A percentile compares a stretch with the other conserved stretches of the same genome.
Conservation (phyloP, 2,329 filamentous ascomycete species). For the Nothophaeocryptopus gaeumannii region DNA sequence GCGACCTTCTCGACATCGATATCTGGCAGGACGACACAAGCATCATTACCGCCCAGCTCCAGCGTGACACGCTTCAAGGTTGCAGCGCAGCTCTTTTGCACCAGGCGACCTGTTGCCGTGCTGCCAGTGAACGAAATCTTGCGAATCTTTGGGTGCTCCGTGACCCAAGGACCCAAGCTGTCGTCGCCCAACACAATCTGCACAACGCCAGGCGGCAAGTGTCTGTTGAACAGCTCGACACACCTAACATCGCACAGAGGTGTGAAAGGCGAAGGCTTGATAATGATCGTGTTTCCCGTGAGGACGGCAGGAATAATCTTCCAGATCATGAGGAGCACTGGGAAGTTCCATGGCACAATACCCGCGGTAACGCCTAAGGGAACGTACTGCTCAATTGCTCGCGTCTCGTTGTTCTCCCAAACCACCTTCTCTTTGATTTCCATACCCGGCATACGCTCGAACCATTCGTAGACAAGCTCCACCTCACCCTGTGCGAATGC, state of each 20-base stretch:
- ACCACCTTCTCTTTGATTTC: constrained; percentile 20
- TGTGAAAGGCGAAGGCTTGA: constrained; percentile 92
- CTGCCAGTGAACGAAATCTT: constrained; percentile 90
- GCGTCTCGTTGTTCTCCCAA: constrained; percentile 19
- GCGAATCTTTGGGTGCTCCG: constrained; percentile 69
- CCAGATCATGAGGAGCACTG: constrained; percentile 48
- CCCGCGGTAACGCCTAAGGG: constrained; percentile 21
- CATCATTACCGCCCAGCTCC: constrained; percentile 89
- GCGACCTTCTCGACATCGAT: constrained; percentile 86
- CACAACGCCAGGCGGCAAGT: constrained; percentile 73
- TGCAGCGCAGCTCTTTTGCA: constrained; percentile 72
- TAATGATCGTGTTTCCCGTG: constrained; percentile 81
- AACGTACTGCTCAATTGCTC: constrained; percentile 22
- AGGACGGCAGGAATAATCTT: constrained; percentile 80
- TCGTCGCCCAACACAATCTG: constrained; percentile 89
- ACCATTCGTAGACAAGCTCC: constrained; percentile 20
- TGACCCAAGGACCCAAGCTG: constrained; percentile 41
- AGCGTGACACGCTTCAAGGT: constrained; percentile 59
- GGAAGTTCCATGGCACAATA: constrained; percentile 48
- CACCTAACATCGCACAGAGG: constrained; percentile 61
- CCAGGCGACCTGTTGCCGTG: constrained; percentile 76
- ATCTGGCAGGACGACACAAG: constrained; percentile 78
- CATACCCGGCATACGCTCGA: constrained; percentile 20
- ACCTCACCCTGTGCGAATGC: constrained; percentile 20
- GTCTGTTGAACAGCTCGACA: constrained; percentile 72